Conservation (phyloP, 2,329 filamentous ascomycete genomes). For the Blumeria hordei region DNA sequence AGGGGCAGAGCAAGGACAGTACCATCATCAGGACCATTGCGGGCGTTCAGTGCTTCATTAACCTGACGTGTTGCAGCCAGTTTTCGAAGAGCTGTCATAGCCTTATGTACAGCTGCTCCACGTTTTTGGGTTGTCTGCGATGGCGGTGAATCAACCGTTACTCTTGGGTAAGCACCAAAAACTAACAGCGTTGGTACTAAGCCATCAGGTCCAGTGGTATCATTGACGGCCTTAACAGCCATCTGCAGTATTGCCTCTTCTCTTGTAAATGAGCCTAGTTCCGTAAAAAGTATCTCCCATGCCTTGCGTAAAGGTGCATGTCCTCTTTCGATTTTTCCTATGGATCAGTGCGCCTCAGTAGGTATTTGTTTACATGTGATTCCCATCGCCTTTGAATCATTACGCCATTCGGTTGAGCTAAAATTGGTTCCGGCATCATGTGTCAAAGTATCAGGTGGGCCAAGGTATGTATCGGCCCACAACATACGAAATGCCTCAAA, state of each 20-base stretch:
- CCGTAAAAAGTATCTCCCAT: neutral
- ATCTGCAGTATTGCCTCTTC: neutral
- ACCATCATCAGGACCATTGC: neutral
- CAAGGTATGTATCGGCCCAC: neutral
- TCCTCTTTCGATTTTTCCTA: neutral
- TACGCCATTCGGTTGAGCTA: neutral
- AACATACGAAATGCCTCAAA: neutral
- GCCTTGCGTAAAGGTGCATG: neutral
- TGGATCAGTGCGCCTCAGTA: neutral
- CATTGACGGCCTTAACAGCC: slow-evolving; percentile 1
- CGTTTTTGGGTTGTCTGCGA: neutral
- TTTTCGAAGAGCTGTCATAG: neutral
- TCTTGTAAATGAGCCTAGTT: neutral
- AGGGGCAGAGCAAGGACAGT: neutral
- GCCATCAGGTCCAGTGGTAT: neutral
- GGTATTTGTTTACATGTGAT: slow-evolving; percentile 1
- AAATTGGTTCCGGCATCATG: slow-evolving; percentile 1
- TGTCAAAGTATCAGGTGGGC: slow-evolving; percentile 1
- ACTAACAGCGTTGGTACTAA: neutral
- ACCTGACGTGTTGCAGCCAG: neutral
- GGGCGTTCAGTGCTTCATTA: neutral
- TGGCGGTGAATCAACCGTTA: neutral
- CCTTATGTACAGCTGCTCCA: neutral
- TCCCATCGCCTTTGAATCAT: neutral
- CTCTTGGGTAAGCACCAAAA: neutral